Evolutionary conservation across 2,329 filamentous ascomycete genomes (phyloP), one percentile per base, ranked within the genome.

Genomic region (Fusarium sacchari): DNA sequence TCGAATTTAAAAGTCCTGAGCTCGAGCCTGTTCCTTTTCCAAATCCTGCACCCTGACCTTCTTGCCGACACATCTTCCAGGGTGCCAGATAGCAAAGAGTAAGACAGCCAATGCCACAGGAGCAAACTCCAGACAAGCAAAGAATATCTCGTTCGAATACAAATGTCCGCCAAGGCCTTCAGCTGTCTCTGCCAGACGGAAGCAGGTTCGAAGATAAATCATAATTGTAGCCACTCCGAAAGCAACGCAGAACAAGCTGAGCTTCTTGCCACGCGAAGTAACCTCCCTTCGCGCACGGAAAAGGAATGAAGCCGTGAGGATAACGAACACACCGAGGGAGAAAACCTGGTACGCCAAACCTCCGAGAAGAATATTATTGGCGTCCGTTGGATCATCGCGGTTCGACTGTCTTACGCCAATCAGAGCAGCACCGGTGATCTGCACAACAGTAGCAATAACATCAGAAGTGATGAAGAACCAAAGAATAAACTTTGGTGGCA

Each of bases 331-430:
- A 18, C 84, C 81, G 56, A 89, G 88, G 1, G 84, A 83, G 62
- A 88, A 86, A 13, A 86, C 85, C 72, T 90, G 88, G 65, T 89
- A 86, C 0, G 85, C 86, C 7, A 90, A 78, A 14, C 88, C 88
- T 2, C 84, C 87, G 3, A 90, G 82, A 5, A 90, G 79, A 71
- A 90, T 88, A 67, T 88, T 85, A 74, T 90, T 90, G 4, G 85
- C 83, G 3, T 81, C 83, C 4, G 82, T 86, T 0, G 88, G 86
- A 73, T 88, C 86, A 58, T 85, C 81, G 10, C 83, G 81, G 52
- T 87, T 84, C 3, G 84, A 86, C 67, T 86, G 81, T 26, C 82
- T 83, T 18, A 82, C 80, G 11, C 88, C 88, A 52, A 90, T 87
- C 28, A 89, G 73, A 3, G 86, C 87, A 4, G 88, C 88, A 39